Conservation (phyloP, 306 rosid species). For the Psophocarpus tetragonolobus region DNA sequence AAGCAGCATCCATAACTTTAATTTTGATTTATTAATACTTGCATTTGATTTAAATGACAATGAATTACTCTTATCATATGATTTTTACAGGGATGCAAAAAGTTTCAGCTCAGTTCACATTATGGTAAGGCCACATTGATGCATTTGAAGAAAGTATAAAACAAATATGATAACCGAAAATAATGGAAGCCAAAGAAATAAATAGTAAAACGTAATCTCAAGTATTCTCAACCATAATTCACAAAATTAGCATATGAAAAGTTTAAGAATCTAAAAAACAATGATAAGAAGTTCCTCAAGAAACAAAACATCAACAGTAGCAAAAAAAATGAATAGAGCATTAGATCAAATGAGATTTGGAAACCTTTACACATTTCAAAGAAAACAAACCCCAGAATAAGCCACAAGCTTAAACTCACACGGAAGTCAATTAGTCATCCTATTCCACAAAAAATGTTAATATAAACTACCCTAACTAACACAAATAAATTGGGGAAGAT, state of each 20-base stretch:
- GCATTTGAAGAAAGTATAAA: neutral
- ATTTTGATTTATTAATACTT: neutral
- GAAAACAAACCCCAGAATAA: neutral
- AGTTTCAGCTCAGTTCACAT: neutral
- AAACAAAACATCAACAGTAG: neutral
- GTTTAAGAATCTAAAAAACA: neutral
- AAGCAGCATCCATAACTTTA: neutral
- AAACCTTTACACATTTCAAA: neutral
- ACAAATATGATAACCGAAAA: neutral
- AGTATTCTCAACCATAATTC: neutral
- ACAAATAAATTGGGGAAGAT: neutral
- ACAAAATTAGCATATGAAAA: neutral
- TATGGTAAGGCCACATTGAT: neutral
- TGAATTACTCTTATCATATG: conserved; percentile 12
- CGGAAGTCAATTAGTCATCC: neutral
- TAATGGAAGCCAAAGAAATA: conserved; percentile 11
- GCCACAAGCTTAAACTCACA: neutral
- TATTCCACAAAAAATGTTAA: neutral
- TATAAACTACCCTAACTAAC: neutral
- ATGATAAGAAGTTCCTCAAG: neutral
- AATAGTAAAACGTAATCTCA: neutral
- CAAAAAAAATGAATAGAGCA: neutral
- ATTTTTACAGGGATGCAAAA: neutral
- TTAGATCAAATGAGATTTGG: neutral
- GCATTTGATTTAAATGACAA: conserved; percentile 1